Evolutionary conservation across 371 early-diverging fungal genomes (phyloP), one percentile per base, ranked within the genome.

Genomic region (Agmasoma carcini): DNA sequence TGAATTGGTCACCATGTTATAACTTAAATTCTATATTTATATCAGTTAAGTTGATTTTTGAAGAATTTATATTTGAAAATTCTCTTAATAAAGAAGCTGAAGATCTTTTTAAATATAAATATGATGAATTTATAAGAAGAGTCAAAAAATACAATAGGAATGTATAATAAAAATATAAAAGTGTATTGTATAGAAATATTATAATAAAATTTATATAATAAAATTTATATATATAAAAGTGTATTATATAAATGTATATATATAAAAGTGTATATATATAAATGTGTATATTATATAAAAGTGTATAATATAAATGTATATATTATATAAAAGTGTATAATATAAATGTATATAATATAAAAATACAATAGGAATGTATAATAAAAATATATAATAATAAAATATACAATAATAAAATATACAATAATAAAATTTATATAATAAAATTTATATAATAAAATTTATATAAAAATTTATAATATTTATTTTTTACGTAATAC

Each of bases 31-130:
- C 39, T 25, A 59, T 72, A 20, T 25, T 75, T 31, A 51, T 62
- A 26, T 61, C 61, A 23, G 15, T 70, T 14, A 55, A 53, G 38
- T 20, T 54, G 14, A 66, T 67, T 20, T 75, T 75, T 53, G 44
- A 57, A 33, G 61, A 71, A 22, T 17, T 66, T 14, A 49, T 47
- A 17, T 40, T 43, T 23, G 70, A 75, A 15, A 53, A 65, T 55
- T 63, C 75, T 20, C 57, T 75, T 12, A 71, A 75, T 40, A 36
- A 31, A 23, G 61, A 65, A 36, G 75, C 68, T 34, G 68, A 63
- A 30, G 57, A 65, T 27, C 14, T 71, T 11, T 26, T 71, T n/a
- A 22, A 44, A n/a, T 5, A 38, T 4, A 51, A 71, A 36, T 60
- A 56, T 41, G 50, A 60, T 11, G 40, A 47, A 27, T 71, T 67